Base-by-base conservation (phyloP, 1,284 basidiomycete species). In the Sporisorium sorghi region DNA sequence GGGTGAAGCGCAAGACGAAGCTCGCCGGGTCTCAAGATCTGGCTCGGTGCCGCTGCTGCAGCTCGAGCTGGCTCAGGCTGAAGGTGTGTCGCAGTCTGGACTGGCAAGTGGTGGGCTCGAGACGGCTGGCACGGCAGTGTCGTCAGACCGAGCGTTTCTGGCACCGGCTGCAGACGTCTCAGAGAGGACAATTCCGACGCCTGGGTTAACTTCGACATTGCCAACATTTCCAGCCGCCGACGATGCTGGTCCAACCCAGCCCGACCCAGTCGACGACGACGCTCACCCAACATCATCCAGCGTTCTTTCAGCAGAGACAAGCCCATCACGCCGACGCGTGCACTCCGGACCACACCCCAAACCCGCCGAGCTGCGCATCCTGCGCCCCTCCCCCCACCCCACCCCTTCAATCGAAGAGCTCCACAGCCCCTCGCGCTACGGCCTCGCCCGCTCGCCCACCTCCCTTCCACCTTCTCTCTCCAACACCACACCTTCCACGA, bases 11-110 rank as follows among this genome's bases (percentile, higher is more conserved):
- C 8, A 30, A 23, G 14, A n/a, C n/a, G n/a, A 21, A n/a, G 12
- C 33, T 44, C 55, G 14, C 47, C 30, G 21, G 24, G 40, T 65
- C 26, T 65, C 51, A 14, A n/a, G 56, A 5, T 58, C 62, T 10
- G 10, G n/a, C 19, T 65, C 62, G 5, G 50, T 58, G 2, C 62
- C 56, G 5, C 39, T 58, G 43, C 10, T 64, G 19, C 35, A 37
- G 23, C 17, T 58, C 7, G 23, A 47, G 5, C 2, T 33, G 15
- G 33, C 54, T 1, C 47, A 46, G 15, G 17, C 43, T 12, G 19
- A 24, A 0, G 35, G 24, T 11, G 5, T 4, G 17, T 9, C 5
- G 5, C 15, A n/a, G n/a, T n/a, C n/a, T n/a, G n/a, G n/a, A n/a
- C n/a, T n/a, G n/a, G n/a, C n/a, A 9, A 32, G 17, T 37, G 47